A percentile compares a stretch with the other conserved stretches of the same genome.
These are phyloP conservation scores for Hypoxylon sp. DNA, from an alignment of 2,329 filamentous ascomycete species.

Conservation along the genomic window DNA sequence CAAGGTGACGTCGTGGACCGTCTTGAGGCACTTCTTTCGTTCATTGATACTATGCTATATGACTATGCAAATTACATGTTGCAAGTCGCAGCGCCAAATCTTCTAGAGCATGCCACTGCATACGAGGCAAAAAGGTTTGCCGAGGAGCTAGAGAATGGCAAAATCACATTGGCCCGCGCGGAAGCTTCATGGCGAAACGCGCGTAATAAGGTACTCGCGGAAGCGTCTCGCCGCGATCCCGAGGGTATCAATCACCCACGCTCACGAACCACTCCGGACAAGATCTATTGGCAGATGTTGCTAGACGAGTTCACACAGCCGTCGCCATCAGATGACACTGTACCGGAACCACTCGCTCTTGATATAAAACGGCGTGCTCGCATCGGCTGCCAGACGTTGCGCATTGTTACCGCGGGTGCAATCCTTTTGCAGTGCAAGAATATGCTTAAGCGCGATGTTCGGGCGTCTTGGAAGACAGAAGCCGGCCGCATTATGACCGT, in stretches of 20 bases:
- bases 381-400: constrained; percentile 70
- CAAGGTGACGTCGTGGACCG: constrained; percentile 79
- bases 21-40: constrained; percentile 79
- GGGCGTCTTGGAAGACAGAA: constrained; percentile 82
- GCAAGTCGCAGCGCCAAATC: constrained; percentile 77
- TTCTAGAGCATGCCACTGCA: constrained; percentile 78
- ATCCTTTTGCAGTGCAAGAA: constrained; percentile 87
- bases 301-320: constrained; percentile 81
- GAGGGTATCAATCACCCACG: constrained; percentile 74
- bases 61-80: constrained; percentile 88
- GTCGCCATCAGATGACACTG: constrained; percentile 65
- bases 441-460: constrained; percentile 83
- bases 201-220: constrained; percentile 73
- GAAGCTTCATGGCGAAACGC: constrained; percentile 77
- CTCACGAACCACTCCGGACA: constrained; percentile 75
- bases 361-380: constrained; percentile 75
- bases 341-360: constrained; percentile 82
- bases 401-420: constrained; percentile 80
- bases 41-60: constrained; percentile 82
- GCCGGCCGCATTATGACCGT: constrained; percentile 78
- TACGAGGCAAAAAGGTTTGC: constrained; percentile 83
- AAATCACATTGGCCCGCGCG: constrained; percentile 70
- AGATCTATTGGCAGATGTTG: constrained; percentile 82
- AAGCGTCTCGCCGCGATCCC: constrained; percentile 77
- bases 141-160: constrained; percentile 71